Base-by-base conservation (phyloP, 2,329 filamentous ascomycete species). In the Colletotrichum sp. region DNA sequence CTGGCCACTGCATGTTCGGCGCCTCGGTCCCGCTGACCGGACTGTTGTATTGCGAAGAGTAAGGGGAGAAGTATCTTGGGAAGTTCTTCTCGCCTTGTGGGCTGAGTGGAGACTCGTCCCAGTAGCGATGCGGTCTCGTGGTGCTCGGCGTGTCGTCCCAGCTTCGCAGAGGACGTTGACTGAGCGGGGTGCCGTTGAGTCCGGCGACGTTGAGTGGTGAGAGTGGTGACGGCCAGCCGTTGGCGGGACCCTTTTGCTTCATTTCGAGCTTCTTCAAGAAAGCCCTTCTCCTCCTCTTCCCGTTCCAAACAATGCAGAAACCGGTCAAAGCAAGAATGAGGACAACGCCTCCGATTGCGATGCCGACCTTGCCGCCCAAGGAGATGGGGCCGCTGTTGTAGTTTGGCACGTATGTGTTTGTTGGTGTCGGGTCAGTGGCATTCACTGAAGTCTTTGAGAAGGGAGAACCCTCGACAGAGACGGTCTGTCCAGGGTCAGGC, bases 101-200 rank as follows among this genome's bases (percentile, higher is more conserved):
- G 61, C 87, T 89, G 72, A 87, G 78, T 0, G 87, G 91, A 30
- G 88, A 91, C 77, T 76, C 73, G 28, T 89, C 88, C 89, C 90
- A 92, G 34, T 86, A 85, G 24, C 86, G 83, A 12, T 91, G 82
- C 0, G 90, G 89, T 71, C 84, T 84, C 79, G 91, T 89, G 79
- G 89, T 92, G 70, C 88, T 79, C 1, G 91, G 90, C 3, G 89
- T 90, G 77, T 90, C 89, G 16, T 89, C 88, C 89, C 90, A 92
- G 36, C 86, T 85, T 12, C 77, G 71, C 18, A 77, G 32, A 3
- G 77, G 78, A 81, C 85, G 83, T 85, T 87, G 77, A 43, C 79
- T 80, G 2, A 79, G 58, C 4, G 80, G 78, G 4, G 80, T 80
- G 16, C 52, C 75, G 38, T 55, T 76, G 62, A 75, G 72, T 38